A percentile compares a stretch with the other conserved stretches of the same genome.
Conservation (phyloP, 352 stramenopile species). For the Aphanomyces stellatus region DNA sequence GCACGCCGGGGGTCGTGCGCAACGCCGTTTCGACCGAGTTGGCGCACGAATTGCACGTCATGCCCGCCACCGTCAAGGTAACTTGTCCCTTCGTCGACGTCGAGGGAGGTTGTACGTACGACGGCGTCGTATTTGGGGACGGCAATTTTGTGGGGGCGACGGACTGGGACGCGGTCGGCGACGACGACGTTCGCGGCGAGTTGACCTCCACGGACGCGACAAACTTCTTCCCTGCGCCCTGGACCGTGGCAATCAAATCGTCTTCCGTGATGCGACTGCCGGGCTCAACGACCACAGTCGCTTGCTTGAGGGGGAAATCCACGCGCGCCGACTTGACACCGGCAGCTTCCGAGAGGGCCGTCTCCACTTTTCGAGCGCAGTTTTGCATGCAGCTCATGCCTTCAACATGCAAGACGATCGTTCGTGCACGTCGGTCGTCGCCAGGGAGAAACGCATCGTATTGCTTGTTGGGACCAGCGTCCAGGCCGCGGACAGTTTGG, state of each 20-base stretch:
- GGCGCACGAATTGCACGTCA: constrained; percentile 90
- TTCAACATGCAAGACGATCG: constrained; percentile 59
- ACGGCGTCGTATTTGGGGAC: neutral
- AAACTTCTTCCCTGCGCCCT: constrained; percentile 46
- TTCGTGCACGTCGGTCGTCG: constrained; percentile 39
- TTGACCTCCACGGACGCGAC: constrained; percentile 32
- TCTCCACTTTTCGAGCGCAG: constrained; percentile 63
- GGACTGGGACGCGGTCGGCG: neutral
- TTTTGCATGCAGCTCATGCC: constrained; percentile 63
- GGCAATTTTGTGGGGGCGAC: neutral
- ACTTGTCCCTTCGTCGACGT: constrained; percentile 19
- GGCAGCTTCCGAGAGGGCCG: constrained; percentile 38
- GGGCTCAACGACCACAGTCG: constrained; percentile 49
- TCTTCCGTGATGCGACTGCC: constrained; percentile 49
- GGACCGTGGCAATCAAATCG: constrained; percentile 49
- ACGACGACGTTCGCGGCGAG: neutral
- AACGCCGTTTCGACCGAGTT: constrained; percentile 86
- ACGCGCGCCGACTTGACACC: constrained; percentile 64
- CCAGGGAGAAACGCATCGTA: constrained; percentile 69
- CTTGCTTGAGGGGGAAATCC: constrained; percentile 51
- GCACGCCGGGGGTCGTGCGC: constrained; percentile 62
- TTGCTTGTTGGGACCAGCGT: constrained; percentile 41
- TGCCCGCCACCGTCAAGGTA: constrained; percentile 68
- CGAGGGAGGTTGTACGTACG: neutral
- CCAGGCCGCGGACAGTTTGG: constrained; percentile 50